Evolutionary conservation across 2,329 filamentous ascomycete genomes (phyloP).

Genomic region (Pseudocercospora eumusae): DNA sequence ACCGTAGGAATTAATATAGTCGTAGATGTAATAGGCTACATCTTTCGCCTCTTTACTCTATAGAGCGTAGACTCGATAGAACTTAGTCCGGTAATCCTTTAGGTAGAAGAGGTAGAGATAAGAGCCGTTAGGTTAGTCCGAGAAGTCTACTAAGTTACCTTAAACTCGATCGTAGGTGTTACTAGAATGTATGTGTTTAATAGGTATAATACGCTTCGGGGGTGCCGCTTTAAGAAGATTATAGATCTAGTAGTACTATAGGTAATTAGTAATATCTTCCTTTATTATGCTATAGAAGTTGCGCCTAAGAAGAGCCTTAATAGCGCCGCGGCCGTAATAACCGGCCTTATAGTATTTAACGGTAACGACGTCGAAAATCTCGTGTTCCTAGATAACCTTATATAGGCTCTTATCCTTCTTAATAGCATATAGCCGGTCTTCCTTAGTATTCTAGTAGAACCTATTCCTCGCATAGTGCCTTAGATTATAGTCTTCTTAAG

Average conservation of each 20-base stretch:
- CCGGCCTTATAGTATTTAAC: neutral
- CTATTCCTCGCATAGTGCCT: neutral
- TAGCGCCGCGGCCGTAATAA: neutral
- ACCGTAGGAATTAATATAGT: neutral
- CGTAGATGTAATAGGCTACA: neutral
- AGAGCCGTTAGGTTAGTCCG: neutral
- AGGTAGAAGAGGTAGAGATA: neutral
- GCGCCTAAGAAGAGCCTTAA: neutral
- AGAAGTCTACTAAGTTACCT: neutral
- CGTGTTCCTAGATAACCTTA: neutral
- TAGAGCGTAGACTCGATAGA: neutral
- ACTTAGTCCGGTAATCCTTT: neutral
- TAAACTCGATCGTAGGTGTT: neutral
- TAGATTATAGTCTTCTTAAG: neutral
- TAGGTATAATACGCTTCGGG: neutral
- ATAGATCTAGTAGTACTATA: neutral
- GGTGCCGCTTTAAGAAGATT: neutral
- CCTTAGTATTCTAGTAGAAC: neutral
- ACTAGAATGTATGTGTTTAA: neutral
- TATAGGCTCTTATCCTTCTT: neutral
- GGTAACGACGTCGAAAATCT: no score
- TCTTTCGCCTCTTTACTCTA: neutral
- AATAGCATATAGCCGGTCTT: neutral
- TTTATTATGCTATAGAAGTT: neutral
- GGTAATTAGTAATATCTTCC: neutral